Conservation (phyloP, 2,329 filamentous ascomycete genomes). For the Phaeoacremonium minimum region DNA sequence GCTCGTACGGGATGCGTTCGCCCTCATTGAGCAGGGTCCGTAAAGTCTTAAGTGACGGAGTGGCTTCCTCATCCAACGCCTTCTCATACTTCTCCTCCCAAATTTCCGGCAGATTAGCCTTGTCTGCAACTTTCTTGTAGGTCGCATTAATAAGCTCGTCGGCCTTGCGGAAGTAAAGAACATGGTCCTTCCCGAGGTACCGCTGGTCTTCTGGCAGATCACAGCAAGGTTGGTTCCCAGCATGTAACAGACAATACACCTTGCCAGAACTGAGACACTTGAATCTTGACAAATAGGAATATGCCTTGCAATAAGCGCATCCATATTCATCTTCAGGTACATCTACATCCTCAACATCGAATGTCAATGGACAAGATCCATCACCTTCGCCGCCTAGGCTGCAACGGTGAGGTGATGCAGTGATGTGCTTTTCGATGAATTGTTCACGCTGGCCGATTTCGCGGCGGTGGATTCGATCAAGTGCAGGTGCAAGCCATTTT, state of each 20-base stretch:
- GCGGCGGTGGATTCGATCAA: constrained; percentile 72
- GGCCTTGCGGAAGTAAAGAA: constrained; percentile 71
- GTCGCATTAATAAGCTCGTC: constrained; percentile 63
- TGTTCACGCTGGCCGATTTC: constrained; percentile 65
- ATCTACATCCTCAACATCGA: constrained; percentile 66
- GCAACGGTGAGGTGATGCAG: constrained; percentile 49
- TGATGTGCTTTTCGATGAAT: constrained; percentile 64
- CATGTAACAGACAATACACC: constrained; percentile 77
- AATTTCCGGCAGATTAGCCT: constrained; percentile 76
- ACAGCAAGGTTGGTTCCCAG: constrained; percentile 78
- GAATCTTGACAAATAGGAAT: constrained; percentile 86
- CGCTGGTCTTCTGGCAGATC: constrained; percentile 62
- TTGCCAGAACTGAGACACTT: constrained; percentile 79
- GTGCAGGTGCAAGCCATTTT: constrained; percentile 88
- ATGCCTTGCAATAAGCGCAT: constrained; percentile 87
- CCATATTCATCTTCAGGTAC: constrained; percentile 90
- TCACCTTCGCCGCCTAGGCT: constrained; percentile 37
- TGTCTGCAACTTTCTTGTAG: constrained; percentile 77
- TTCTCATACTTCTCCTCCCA: constrained; percentile 91
- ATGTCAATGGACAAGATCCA: constrained; percentile 52
- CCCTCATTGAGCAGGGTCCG: constrained; percentile 84
- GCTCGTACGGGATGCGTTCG: constrained; percentile 89
- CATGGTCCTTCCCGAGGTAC: constrained; percentile 66
- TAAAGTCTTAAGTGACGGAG: constrained; percentile 80
- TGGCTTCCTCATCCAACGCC: constrained; percentile 76